Conservation (phyloP, 2,329 filamentous ascomycete genomes). For the Clarireedia homoeocarpa region DNA sequence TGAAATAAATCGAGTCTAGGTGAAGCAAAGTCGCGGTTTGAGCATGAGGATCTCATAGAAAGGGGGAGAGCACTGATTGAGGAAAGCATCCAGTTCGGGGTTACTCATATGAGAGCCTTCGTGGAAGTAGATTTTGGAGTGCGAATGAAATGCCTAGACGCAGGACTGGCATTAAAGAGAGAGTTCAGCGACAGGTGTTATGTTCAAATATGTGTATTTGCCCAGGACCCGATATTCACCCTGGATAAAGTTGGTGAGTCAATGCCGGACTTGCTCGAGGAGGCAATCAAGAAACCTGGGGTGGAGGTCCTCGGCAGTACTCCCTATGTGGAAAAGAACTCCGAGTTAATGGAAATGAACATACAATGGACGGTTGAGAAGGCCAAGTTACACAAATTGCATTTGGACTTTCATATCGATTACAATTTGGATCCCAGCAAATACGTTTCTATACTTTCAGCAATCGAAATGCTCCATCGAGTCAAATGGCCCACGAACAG, state of each 20-base stretch:
- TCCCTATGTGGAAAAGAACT: slow-evolving; percentile 56
- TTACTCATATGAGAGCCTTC: slow-evolving; percentile 63
- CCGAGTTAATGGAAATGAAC: slow-evolving; percentile 39
- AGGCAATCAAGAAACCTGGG: slow-evolving; percentile 35
- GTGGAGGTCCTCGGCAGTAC: slow-evolving; percentile 60
- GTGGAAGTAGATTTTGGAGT: slow-evolving; percentile 63
- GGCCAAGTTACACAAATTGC: slow-evolving; percentile 42
- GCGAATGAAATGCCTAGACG: slow-evolving; percentile 46
- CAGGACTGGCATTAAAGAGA: slow-evolving; percentile 48
- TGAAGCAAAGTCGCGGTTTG: slow-evolving; percentile 56
- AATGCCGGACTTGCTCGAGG: slow-evolving; percentile 43
- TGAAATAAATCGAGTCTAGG: slow-evolving; percentile 13
- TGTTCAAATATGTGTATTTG: slow-evolving; percentile 63
- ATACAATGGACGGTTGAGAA: slow-evolving; percentile 54
- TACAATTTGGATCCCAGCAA: slow-evolving; percentile 50
- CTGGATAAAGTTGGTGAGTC: slow-evolving; percentile 38
- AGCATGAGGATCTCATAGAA: slow-evolving; percentile 51
- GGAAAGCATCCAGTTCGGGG: slow-evolving; percentile 55
- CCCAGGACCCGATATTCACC: slow-evolving; percentile 61
- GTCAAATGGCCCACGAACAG: slow-evolving; percentile 38
- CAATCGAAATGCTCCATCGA: slow-evolving; percentile 42
- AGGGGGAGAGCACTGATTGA: slow-evolving; percentile 58
- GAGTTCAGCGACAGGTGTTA: slow-evolving; percentile 45
- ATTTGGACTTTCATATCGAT: slow-evolving; percentile 66
- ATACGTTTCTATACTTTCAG: slow-evolving; percentile 45